Conservation (phyloP, 192 early-diverging fungal species). For the Pecoramyces ruminantium region DNA sequence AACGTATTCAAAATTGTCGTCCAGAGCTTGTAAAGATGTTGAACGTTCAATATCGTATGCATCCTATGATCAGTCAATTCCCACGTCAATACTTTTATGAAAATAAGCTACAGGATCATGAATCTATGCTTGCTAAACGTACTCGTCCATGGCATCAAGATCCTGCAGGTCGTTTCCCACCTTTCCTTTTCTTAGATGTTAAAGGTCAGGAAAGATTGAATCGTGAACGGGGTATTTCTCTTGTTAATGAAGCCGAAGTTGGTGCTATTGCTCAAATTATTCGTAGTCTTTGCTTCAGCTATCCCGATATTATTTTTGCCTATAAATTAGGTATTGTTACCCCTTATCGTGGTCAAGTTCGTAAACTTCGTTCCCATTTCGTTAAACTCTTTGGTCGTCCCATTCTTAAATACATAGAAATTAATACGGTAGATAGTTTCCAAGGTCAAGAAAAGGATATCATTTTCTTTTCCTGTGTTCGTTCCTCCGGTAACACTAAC, state of each 20-base stretch:
- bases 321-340: slow-evolving; percentile 71
- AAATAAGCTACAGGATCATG: slow-evolving; percentile 53
- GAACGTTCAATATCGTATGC: slow-evolving; percentile 95
- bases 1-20: slow-evolving; percentile 52
- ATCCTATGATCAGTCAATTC: slow-evolving; percentile 71
- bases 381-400: slow-evolving; percentile 30
- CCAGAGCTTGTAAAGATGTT: slow-evolving; percentile 55
- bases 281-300: background rate
- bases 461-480: slow-evolving; percentile 90
- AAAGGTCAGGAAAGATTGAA: slow-evolving; percentile 4
- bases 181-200: slow-evolving; percentile 67
- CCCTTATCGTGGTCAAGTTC: slow-evolving; percentile 76
- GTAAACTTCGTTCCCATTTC: slow-evolving; percentile 51
- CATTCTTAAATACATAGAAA: slow-evolving; percentile 58
- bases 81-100: slow-evolving; percentile 69
- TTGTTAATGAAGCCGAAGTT: background rate
- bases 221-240: background rate
- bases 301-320: slow-evolving; percentile 24
- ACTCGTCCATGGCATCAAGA: slow-evolving; percentile 56
- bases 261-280: background rate
- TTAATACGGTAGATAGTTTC: slow-evolving; percentile 92
- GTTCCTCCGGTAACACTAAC: no score
- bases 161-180: slow-evolving; percentile 21
- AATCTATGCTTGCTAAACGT: slow-evolving; percentile 39
- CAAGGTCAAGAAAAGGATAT: slow-evolving; percentile 97